Base-by-base conservation (phyloP, 129 eudicot genomes). In the Dittrichia graveolens region DNA sequence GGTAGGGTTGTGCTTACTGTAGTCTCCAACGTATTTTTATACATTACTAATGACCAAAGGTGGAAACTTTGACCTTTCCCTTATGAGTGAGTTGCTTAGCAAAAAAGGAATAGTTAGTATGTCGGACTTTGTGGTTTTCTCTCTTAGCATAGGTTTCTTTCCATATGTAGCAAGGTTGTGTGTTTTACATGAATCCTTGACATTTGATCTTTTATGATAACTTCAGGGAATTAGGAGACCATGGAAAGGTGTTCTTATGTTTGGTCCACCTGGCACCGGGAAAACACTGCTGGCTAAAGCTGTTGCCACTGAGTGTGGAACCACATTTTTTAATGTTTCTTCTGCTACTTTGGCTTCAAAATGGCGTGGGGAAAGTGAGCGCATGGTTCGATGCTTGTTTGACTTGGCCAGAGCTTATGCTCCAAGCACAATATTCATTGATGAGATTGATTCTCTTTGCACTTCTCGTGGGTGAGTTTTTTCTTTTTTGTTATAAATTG, bases 341-440 rank as follows among this genome's bases (percentile, higher is more conserved):
- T 94, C 98, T 71, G 98, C 98, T 14, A 90, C 93, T 5, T 72
- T 94, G 88, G 98, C 98, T 69, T 94, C 98, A 14, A 94, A 94
- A 76, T 94, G 98, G 98, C 98, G 98, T 56, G 98, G 98, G 55
- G 98, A 94, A 83, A 94, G 98, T 77, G 98, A 94, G 73, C 89
- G 98, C 53, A 94, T 94, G 98, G 98, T 94, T 67, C 90, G 98
- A 62, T 85, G 92, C 83, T 88, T 94, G 79, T 94, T 94, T 88
- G 98, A 94, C 65, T 89, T 94, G 56, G 98, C 98, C 7, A 85
- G 98, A 70, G 89, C 98, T 61, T 85, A 94, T 84, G 96, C 98
- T 63, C 98, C 98, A 2, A 94, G 98, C 71, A 94, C 98, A 5
- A 94, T 94, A 9, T 94, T 94, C 79, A 94, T 94, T 43, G 98